Base-by-base conservation (phyloP, 1,284 basidiomycete species). In the Ganoderma multipileum region DNA sequence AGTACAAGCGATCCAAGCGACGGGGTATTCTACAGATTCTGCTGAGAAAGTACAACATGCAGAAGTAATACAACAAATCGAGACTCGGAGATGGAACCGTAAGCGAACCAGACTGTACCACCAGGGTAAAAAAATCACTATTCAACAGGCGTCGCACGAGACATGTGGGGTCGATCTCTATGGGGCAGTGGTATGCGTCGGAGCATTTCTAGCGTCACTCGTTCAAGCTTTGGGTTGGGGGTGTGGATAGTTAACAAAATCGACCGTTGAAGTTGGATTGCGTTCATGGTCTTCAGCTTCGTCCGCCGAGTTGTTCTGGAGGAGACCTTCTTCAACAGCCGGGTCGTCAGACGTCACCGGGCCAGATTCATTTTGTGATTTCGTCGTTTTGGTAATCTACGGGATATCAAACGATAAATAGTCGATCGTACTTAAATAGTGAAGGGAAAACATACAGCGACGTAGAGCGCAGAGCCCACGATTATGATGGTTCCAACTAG, bases 401-500 rank as follows among this genome's bases (percentile, higher is more conserved):
- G 44, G n/a, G 6, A 42, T 14, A 11, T 14, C 16, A 16, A 18
- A 52, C 20, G 33, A n/a, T 41, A 18, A n/a, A n/a, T 58, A 39
- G 59, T 59, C n/a, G 6, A 8, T 36, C 4, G n/a, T 52, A 0
- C 14, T 4, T 14, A 26, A 26, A 52, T 4, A 44, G 36, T 26
- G 16, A 12, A 42, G 8, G 36, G n/a, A 36, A 33, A 60, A 58
- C 66, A 41, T 76, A 91, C 89, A 9, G 85, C 89, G 62, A 90
- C 85, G 72, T 87, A 91, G 11, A 89, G 75, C 8, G 90, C 90
- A n/a, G 85, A 85, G 1, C 82, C 74, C 44, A 91, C 77, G 68
- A 91, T 91, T 65, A 91, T 84, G 18, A 83, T 54, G 0, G 87
- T 88, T 3, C 90, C 90, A 7, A 86, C 3, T 3, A 88, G 74